phyloP scores from a whole-genome alignment of 169 alveolate species.

The Cryptosporidium andersoni region DNA sequence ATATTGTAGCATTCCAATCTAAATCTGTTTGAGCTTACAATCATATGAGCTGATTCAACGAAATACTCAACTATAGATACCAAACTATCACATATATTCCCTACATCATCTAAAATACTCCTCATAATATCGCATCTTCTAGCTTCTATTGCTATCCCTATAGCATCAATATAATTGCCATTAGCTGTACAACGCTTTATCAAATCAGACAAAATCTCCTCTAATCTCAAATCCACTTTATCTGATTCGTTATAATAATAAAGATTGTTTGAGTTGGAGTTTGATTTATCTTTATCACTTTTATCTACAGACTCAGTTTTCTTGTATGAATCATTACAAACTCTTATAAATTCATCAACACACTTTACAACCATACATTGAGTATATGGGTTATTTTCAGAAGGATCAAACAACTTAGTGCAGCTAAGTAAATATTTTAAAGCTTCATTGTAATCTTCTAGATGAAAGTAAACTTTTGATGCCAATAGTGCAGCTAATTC shows the following conservation, averaged over 20 bases:
- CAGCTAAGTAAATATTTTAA: slow-evolving; percentile 93
- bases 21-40: slow-evolving; percentile 33
- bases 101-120: slow-evolving; percentile 78
- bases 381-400: slow-evolving; percentile 79
- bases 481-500: slow-evolving; percentile 93
- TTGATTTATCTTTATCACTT: not conserved
- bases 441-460: slow-evolving; percentile 93
- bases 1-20: slow-evolving; percentile 21
- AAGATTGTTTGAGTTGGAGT: not conserved
- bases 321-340: slow-evolving; percentile 50
- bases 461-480: slow-evolving; percentile 92
- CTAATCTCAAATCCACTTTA: slow-evolving; percentile 82
- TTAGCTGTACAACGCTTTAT: slow-evolving; percentile 85
- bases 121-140: slow-evolving; percentile 89
- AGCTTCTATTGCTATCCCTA: slow-evolving; percentile 95
- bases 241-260: not conserved
- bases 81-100: not conserved
- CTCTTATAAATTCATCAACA: slow-evolving; percentile 76
- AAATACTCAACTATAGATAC: not conserved
- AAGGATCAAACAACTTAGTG: slow-evolving; percentile 87
- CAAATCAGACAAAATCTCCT: slow-evolving; percentile 86
- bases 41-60: not conserved
- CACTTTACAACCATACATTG: slow-evolving; percentile 81
- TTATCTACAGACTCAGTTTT: slow-evolving; percentile 6
- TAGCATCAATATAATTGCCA: slow-evolving; percentile 87